Conservation (phyloP, 2,329 filamentous ascomycete species). For the Scolecobasidium constrictum region DNA sequence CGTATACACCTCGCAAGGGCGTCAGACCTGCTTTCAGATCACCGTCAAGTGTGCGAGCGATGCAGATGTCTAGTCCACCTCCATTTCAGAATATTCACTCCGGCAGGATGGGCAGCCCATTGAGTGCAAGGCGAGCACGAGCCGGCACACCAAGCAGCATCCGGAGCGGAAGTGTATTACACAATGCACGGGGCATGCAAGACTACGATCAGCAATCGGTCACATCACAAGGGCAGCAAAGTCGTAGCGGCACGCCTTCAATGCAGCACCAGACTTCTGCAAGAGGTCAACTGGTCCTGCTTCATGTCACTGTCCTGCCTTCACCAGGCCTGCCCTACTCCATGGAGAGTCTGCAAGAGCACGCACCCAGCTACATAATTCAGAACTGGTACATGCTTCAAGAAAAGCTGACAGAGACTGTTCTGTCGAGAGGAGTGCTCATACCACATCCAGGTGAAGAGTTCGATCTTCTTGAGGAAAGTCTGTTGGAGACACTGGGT, state of each 20-base stretch:
- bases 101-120: not conserved
- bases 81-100: constrained; percentile 32
- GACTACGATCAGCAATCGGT: not conserved
- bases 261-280: constrained; percentile 15
- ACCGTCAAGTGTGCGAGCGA: constrained; percentile 55
- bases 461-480: constrained; percentile 69
- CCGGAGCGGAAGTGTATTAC: not conserved
- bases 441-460: constrained; percentile 70
- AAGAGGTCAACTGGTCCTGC: constrained; percentile 56
- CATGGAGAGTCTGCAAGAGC: constrained; percentile 35
- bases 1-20: constrained; percentile 47
- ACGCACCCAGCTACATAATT: constrained; percentile 38
- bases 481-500: constrained; percentile 64
- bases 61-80: constrained; percentile 61
- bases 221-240: constrained; percentile 10
- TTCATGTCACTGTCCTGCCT: constrained; percentile 68
- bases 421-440: constrained; percentile 62
- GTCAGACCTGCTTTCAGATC: constrained; percentile 55
- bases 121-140: not conserved
- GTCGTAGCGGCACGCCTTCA: constrained; percentile 35
- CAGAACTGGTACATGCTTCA: constrained; percentile 57
- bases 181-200: not conserved
- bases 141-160: constrained; percentile 1
- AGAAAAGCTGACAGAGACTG: constrained; percentile 60
- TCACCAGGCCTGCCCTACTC: constrained; percentile 50